Evolutionary conservation across 2,329 filamentous ascomycete species (phyloP), one percentile per base, ranked within the genome.

Genomic region (Teratosphaeria pseudoeucalypti): DNA sequence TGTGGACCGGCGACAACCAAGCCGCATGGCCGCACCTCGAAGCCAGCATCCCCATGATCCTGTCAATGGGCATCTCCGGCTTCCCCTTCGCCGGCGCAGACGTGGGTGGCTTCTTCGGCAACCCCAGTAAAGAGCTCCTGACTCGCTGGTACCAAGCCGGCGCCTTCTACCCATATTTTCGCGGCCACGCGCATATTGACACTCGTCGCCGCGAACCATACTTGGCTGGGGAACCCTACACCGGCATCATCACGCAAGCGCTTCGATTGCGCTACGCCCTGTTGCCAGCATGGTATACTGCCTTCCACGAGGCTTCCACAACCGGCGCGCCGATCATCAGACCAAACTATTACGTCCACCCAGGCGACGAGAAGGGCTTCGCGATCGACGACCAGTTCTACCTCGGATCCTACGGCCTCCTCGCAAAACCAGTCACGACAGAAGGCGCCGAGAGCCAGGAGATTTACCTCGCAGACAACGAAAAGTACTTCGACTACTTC

Each of bases 1-100:
- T 96, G 92, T 99, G 94, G 94, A 99, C 94, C 23, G 94, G 94
- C 62, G 94, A 99, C 72, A 99, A 99, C 76, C 89, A 94, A 73
- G 94, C 94, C 11, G 86, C 84, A 27, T 99, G 94, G 94, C 85
- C 86, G 19, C 92, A 97, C 70, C 82, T 99, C 16, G 89, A 85
- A n/a, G 89, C 86, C 0, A 88, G 91, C 1, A 83, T 96, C 43
- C 92, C 94, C 27, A 99, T 99, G 94, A 80, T 96, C 27, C 79
- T 99, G 49, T 94, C 88, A 73, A 89, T 96, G 70, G 92, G 92
- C 59, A 91, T 99, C 66, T 85, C 90, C 1, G 94, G 94, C 7
- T 97, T 89, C 74, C 94, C 94, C 11, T 97, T 97, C 70, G 85
- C 90, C 0, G 94, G 94, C 58, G 94, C 94, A 57, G 94, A 99